Conservation (phyloP, 164 flowering plant species). For the Vitis amurensis region DNA sequence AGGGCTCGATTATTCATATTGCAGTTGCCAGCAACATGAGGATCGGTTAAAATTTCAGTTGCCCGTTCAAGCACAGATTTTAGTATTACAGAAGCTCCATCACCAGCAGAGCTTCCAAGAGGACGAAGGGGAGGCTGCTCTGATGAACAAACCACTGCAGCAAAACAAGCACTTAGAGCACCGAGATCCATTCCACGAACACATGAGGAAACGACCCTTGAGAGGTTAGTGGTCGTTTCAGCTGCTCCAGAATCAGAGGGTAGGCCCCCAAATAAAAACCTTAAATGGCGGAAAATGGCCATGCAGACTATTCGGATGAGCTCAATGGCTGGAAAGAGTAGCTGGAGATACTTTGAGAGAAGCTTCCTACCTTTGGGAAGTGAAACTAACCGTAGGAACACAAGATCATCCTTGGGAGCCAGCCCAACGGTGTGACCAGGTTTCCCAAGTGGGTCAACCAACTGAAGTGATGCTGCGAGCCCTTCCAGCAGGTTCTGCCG, state of each 20-base stretch:
- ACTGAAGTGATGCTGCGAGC: constrained; percentile 54
- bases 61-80: constrained; percentile 60
- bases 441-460: constrained; percentile 58
- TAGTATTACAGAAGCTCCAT: constrained; percentile 54
- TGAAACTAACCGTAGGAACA: constrained; percentile 53
- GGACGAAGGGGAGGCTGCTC: constrained; percentile 81
- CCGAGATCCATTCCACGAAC: constrained; percentile 58
- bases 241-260: constrained; percentile 47
- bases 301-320: constrained; percentile 60
- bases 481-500: constrained; percentile 51
- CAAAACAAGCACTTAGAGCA: constrained; percentile 70
- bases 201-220: constrained; percentile 40
- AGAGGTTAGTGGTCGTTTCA: constrained; percentile 42
- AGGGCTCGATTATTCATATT: constrained; percentile 37
- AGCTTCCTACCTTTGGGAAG: constrained; percentile 67
- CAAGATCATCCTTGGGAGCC: constrained; percentile 52
- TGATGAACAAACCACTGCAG: constrained; percentile 68
- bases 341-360: constrained; percentile 50
- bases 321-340: constrained; percentile 48
- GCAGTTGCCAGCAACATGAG: constrained; percentile 33
- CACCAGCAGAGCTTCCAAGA: constrained; percentile 60
- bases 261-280: constrained; percentile 60
- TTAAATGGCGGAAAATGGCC: constrained; percentile 68
- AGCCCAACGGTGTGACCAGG: constrained; percentile 35
- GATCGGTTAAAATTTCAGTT: constrained; percentile 44